phyloP scores from a whole-genome alignment of 768 basidiomycete species.

The Mycena chlorophos region DNA sequence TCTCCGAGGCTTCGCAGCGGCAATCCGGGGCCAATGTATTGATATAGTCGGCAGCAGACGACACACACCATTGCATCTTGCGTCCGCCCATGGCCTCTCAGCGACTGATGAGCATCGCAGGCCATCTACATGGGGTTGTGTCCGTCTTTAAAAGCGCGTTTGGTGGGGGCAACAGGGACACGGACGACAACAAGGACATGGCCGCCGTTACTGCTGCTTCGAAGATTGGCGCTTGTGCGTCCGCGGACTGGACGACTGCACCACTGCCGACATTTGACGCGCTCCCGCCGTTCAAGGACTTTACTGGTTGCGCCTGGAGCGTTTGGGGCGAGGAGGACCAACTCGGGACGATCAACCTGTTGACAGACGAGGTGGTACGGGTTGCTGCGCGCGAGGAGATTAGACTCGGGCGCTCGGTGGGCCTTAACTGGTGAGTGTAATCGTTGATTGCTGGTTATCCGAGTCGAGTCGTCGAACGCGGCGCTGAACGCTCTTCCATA shows the following conservation, averaged over 20 bases:
- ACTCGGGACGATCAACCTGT: slow-evolving; percentile 64
- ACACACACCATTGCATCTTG: neutral
- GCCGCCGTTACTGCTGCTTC: neutral
- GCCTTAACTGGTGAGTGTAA: slow-evolving; percentile 60
- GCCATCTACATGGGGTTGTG: slow-evolving; percentile 7
- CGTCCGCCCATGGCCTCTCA: slow-evolving; percentile 11
- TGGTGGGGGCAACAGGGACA: too few relatives aligned
- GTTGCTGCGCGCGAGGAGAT: slow-evolving; percentile 59
- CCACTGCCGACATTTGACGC: slow-evolving; percentile 29
- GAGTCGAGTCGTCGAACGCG: neutral
- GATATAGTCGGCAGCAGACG: too few relatives aligned
- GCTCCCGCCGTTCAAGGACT: slow-evolving; percentile 44
- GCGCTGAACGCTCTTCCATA: slow-evolving; percentile 25
- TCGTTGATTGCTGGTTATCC: neutral
- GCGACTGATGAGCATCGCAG: slow-evolving; percentile 10
- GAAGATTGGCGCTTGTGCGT: neutral
- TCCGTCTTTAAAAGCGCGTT: neutral
- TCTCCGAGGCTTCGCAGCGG: neutral
- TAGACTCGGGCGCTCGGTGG: slow-evolving; percentile 55
- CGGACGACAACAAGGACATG: neutral
- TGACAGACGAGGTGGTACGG: slow-evolving; percentile 65
- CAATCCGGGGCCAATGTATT: too few relatives aligned
- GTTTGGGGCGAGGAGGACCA: slow-evolving; percentile 68
- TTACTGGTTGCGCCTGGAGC: slow-evolving; percentile 65
- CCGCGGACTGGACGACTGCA: slow-evolving; percentile 18